Conservation (phyloP, 805 yeast species). For the Saccharomycopsis sp. region DNA sequence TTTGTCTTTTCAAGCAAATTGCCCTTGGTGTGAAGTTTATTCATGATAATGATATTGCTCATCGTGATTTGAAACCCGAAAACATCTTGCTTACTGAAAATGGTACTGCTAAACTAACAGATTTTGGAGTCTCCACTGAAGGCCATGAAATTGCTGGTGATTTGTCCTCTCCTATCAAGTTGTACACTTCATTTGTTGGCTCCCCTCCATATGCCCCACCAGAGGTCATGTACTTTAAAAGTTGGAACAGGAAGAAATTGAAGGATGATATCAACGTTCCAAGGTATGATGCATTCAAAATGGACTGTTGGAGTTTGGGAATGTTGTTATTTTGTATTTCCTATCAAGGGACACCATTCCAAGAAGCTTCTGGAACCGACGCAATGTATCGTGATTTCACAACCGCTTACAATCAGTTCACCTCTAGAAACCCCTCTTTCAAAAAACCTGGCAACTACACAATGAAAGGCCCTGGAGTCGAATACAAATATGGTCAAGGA, state of each 20-base stretch:
- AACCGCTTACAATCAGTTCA: slow-evolving; percentile 35
- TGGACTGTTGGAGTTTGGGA: slow-evolving; percentile 72
- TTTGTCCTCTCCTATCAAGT: slow-evolving; percentile 31
- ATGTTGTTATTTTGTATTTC: slow-evolving; percentile 53
- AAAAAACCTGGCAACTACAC: slow-evolving; percentile 34
- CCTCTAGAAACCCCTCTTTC: slow-evolving; percentile 38
- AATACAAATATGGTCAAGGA: slow-evolving; percentile 58
- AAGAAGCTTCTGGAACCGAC: slow-evolving; percentile 37
- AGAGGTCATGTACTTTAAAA: slow-evolving; percentile 51
- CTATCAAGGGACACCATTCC: slow-evolving; percentile 53
- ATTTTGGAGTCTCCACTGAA: slow-evolving; percentile 86
- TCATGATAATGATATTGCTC: slow-evolving; percentile 74
- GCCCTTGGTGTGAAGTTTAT: slow-evolving; percentile 71
- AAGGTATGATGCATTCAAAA: slow-evolving; percentile 52
- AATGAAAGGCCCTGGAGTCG: slow-evolving; percentile 57
- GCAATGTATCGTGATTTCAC: slow-evolving; percentile 49
- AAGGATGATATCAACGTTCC: slow-evolving; percentile 27
- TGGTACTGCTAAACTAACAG: slow-evolving; percentile 72
- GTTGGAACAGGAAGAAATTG: slow-evolving; percentile 23
- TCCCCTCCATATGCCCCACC: slow-evolving; percentile 80
- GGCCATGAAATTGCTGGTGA: slow-evolving; percentile 49
- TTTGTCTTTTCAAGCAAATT: slow-evolving; percentile 81
- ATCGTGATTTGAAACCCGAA: slow-evolving; percentile 92
- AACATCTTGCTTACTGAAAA: slow-evolving; percentile 62
- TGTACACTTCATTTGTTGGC: slow-evolving; percentile 48